These are phyloP conservation scores for Lachancea quebecensis DNA, from an alignment of 805 yeast genomes.

Conservation along the genomic window DNA sequence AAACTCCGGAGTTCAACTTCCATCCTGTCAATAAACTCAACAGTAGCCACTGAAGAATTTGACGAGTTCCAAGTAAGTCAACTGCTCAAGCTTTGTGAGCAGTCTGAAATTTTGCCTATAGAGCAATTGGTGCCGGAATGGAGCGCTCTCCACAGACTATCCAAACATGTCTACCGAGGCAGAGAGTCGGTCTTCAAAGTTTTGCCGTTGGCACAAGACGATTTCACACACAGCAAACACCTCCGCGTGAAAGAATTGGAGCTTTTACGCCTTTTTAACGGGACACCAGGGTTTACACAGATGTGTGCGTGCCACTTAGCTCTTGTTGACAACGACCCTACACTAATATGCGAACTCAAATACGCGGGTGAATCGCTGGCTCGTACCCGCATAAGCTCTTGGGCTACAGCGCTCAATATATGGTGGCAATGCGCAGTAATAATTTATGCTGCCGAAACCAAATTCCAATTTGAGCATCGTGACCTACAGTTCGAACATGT, in stretches of 20 bases:
- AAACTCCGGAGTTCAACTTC: constrained; percentile 41
- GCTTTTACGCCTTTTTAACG: constrained; percentile 17
- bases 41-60: constrained; percentile 17
- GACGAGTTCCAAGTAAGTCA: constrained; percentile 23
- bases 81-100: constrained; percentile 21
- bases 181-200: constrained; percentile 7
- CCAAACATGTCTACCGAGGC: constrained; percentile 2
- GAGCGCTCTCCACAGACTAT: not conserved
- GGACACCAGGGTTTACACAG: constrained; percentile 28
- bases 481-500: constrained; percentile 65
- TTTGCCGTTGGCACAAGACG: constrained; percentile 10
- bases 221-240: constrained; percentile 9
- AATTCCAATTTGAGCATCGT: constrained; percentile 58
- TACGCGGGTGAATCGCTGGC: constrained; percentile 26
- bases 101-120: constrained; percentile 2
- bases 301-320: constrained; percentile 4
- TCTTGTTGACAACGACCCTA: constrained; percentile 1
- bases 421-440: constrained; percentile 49
- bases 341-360: constrained; percentile 18
- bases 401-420: constrained; percentile 32
- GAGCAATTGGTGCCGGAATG: constrained; percentile 4
- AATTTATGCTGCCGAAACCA: constrained; percentile 46
- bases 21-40: constrained; percentile 24
- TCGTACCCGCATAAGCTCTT: constrained; percentile 10
- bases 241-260: constrained; percentile 25